Conservation (phyloP, 2,329 filamentous ascomycete species). For the Penicillium sp. region DNA sequence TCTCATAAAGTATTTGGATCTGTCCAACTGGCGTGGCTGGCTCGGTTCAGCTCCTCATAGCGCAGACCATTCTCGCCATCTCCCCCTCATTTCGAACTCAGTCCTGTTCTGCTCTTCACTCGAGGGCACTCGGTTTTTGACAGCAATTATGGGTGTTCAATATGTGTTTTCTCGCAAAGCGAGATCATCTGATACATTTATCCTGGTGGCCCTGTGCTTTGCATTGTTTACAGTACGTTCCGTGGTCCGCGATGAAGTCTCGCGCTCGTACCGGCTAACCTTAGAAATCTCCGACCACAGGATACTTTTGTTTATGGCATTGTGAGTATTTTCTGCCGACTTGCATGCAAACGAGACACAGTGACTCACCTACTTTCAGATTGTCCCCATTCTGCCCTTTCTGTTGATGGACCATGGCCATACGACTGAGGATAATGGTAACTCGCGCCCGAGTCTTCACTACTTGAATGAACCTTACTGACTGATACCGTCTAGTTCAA, state of each 20-base stretch:
- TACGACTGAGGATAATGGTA: background rate
- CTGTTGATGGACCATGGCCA: background rate
- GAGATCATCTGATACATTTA: background rate
- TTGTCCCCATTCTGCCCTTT: conserved; percentile 1
- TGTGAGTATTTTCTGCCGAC: background rate
- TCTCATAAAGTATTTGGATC: no score
- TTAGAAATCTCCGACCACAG: background rate
- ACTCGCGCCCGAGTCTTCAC: no score
- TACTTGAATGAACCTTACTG: no score
- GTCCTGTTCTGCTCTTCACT: no score
- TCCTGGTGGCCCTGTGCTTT: background rate
- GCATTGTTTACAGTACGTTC: background rate
- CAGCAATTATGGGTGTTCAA: no score
- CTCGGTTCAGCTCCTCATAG: no score
- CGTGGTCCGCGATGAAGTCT: background rate
- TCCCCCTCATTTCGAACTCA: no score
- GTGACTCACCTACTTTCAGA: background rate
- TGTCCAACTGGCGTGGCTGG: no score
- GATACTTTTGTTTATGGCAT: background rate
- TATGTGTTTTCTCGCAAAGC: background rate
- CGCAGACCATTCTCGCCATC: no score
- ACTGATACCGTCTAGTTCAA: conserved; percentile 1
- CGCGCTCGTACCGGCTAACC: background rate
- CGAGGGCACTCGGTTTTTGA: no score
- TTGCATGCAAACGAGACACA: background rate